Percentiles rank a stretch among this genome's conserved stretches.
Evolutionary conservation across 176 grass and related monocot species (phyloP).

Genomic region (Rhynchospora pubera): DNA sequence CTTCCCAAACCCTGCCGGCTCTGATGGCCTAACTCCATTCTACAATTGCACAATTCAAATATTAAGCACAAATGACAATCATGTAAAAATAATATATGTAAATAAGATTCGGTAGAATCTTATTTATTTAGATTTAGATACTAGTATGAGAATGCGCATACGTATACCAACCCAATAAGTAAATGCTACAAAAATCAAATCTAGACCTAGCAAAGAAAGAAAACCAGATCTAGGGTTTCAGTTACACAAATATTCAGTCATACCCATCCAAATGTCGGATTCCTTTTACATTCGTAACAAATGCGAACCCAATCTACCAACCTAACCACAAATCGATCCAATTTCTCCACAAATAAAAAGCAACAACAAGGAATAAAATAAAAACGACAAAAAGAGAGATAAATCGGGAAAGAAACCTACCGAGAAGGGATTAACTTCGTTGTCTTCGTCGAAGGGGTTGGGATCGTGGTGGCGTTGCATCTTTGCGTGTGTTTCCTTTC

Average conservation of each 20-base stretch:
- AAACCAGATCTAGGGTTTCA: slow-evolving; percentile 20
- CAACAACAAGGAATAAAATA: background rate
- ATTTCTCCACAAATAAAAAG: background rate
- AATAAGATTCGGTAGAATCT: background rate
- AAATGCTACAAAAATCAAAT: background rate
- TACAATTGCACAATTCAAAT: slow-evolving; percentile 27
- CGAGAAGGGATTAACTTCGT: slow-evolving; percentile 64
- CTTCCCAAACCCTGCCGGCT: slow-evolving; percentile 43
- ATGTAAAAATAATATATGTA: background rate
- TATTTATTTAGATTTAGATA: no score
- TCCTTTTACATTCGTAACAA: background rate
- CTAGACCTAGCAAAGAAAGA: background rate
- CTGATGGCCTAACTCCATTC: slow-evolving; percentile 49
- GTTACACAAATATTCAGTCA: background rate
- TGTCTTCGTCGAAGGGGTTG: slow-evolving; percentile 77
- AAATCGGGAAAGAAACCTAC: slow-evolving; percentile 18
- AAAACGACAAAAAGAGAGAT: background rate
- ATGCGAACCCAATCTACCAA: background rate
- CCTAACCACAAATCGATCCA: background rate
- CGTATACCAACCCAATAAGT: background rate
- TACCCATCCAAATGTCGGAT: background rate
- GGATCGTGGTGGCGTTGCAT: slow-evolving; percentile 66
- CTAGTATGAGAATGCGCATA: background rate
- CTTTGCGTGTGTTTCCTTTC: background rate
- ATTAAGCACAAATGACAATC: slow-evolving; percentile 8